A percentile compares a stretch with the other conserved stretches of the same genome.
These are phyloP conservation scores for Colletotrichum lindemuthianum DNA, from an alignment of 2,329 filamentous ascomycete species.

Conservation along the genomic window DNA sequence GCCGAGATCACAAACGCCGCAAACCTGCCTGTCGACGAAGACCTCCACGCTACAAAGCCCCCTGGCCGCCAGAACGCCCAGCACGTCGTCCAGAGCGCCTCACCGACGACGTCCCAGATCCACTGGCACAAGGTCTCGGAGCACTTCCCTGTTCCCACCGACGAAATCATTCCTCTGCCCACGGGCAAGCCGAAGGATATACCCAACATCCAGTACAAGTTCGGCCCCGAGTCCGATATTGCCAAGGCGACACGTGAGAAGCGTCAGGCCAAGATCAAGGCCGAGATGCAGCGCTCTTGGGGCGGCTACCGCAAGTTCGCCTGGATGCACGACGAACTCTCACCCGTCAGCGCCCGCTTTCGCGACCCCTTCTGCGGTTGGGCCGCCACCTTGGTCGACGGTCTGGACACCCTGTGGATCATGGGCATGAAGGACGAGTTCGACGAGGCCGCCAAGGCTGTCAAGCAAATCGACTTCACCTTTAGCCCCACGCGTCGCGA, in stretches of 20 bases:
- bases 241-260: conserved; percentile 70
- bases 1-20: conserved; percentile 27
- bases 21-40: conserved; percentile 21
- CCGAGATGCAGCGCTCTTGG: conserved; percentile 84
- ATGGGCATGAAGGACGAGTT: conserved; percentile 84
- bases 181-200: conserved; percentile 75
- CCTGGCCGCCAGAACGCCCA: conserved; percentile 36
- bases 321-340: conserved; percentile 88
- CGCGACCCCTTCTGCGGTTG: conserved; percentile 91
- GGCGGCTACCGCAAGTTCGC: conserved; percentile 81
- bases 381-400: conserved; percentile 88
- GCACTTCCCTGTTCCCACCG: conserved; percentile 78
- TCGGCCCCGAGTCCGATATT: conserved; percentile 71
- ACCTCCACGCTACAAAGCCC: conserved; percentile 38
- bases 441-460: conserved; percentile 76
- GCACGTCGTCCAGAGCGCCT: conserved; percentile 38
- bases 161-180: conserved; percentile 80
- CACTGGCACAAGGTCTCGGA: conserved; percentile 82
- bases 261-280: conserved; percentile 74
- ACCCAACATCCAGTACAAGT: conserved; percentile 80
- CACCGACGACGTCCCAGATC: conserved; percentile 43
- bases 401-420: conserved; percentile 86
- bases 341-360: conserved; percentile 73
- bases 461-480: conserved; percentile 85
- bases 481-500: conserved; percentile 67